Conservation (phyloP, 208 protist genomes). For the Trichomonas vaginalis region DNA sequence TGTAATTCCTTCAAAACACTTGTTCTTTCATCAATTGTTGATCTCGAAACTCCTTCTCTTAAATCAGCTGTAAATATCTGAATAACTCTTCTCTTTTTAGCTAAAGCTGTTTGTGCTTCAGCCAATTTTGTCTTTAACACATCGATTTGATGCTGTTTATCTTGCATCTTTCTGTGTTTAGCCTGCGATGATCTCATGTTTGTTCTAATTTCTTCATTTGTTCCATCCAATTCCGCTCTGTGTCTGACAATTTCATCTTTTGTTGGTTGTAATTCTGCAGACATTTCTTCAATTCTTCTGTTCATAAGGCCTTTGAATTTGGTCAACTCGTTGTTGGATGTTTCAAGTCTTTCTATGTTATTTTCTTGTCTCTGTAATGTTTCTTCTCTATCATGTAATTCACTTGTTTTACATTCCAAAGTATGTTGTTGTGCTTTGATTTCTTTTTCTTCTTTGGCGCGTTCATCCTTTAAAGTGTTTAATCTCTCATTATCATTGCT, state of each 20-base stretch:
- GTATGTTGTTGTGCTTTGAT: background rate
- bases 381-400: background rate
- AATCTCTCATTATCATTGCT: background rate
- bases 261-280: background rate
- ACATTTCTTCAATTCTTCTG: background rate
- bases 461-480: background rate
- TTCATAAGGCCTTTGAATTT: background rate
- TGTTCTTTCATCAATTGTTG: background rate
- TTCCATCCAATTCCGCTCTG: background rate
- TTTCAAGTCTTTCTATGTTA: background rate
- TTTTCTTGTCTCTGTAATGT: background rate
- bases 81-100: background rate
- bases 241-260: background rate
- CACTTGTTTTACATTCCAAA: background rate
- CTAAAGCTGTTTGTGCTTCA: background rate
- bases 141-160: background rate
- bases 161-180: background rate
- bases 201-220: background rate
- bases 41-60: background rate
- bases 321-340: background rate
- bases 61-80: background rate
- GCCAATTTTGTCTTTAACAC: background rate
- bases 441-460: background rate
- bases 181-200: background rate
- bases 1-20: background rate